These are phyloP conservation scores for Citrus medica DNA, from an alignment of 345 rosid genomes.

Conservation along the genomic window DNA sequence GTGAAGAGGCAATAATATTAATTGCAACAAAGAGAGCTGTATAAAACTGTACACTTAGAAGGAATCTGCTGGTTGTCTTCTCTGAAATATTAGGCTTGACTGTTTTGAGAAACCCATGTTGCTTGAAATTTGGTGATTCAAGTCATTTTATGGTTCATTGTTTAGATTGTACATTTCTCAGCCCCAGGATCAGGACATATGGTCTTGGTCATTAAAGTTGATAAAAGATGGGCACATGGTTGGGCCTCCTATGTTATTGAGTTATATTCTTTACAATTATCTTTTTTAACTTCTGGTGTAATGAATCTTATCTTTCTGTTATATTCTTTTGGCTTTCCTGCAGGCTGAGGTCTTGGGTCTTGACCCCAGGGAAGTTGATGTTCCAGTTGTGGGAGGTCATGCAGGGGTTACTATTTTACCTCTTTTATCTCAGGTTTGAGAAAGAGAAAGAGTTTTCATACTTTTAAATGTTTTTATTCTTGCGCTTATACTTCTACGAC, in stretches of 20 bases:
- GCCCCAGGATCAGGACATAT: background rate
- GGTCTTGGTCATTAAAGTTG: background rate
- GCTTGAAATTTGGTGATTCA: background rate
- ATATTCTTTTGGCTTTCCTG: conserved; percentile 6
- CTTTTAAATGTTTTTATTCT: background rate
- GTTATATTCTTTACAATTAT: background rate
- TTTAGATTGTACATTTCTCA: background rate
- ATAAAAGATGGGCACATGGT: background rate
- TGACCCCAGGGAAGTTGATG: conserved; percentile 74
- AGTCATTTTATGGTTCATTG: background rate
- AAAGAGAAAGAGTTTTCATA: background rate
- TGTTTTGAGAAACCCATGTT: background rate
- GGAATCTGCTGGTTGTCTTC: background rate
- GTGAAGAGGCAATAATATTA: background rate
- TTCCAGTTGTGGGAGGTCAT: conserved; percentile 85
- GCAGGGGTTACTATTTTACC: conserved; percentile 83
- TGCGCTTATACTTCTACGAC: background rate
- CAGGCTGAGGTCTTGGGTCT: conserved; percentile 82
- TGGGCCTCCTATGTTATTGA: background rate
- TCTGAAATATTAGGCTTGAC: background rate
- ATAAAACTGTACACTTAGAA: background rate
- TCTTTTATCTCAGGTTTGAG: conserved; percentile 69
- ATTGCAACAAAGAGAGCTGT: background rate
- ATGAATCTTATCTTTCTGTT: background rate
- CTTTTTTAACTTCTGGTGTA: background rate